phyloP scores from a whole-genome alignment of 1,284 basidiomycete genomes.

The Ganoderma boninense region DNA sequence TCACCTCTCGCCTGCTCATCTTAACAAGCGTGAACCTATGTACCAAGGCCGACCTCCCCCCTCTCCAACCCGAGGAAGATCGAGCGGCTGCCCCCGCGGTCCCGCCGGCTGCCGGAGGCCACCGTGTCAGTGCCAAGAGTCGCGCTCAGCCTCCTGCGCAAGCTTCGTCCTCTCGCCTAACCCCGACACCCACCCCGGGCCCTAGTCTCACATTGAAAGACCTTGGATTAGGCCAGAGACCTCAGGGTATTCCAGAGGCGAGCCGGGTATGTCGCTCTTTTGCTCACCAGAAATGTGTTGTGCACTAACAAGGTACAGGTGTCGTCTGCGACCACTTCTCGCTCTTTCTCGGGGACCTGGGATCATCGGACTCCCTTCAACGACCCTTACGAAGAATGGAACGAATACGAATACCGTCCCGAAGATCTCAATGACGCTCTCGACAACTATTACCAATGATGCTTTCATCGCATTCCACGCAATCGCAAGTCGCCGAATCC shows the following conservation, averaged over 20 bases:
- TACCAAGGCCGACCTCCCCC: constrained; percentile 9
- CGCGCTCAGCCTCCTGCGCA: constrained; percentile 5
- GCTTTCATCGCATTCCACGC: constrained; percentile 18
- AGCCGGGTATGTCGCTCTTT: constrained; percentile 15
- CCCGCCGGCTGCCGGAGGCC: background rate
- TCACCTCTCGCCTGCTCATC: constrained; percentile 4
- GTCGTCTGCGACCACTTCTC: constrained; percentile 16
- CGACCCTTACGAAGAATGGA: constrained; percentile 21
- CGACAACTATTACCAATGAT: constrained; percentile 23
- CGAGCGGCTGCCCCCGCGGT: background rate
- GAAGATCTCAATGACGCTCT: constrained; percentile 23
- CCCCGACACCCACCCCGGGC: background rate
- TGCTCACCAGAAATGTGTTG: background rate
- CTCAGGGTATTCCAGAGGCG: constrained; percentile 6
- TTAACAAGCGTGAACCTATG: constrained; percentile 5
- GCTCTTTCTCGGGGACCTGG: constrained; percentile 31
- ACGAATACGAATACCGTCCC: constrained; percentile 30
- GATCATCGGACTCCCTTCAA: constrained; percentile 11
- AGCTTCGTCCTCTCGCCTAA: background rate
- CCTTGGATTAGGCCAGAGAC: constrained; percentile 9
- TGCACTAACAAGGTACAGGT: constrained; percentile 9
- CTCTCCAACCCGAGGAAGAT: constrained; percentile 15
- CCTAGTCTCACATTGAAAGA: background rate
- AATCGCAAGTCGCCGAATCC: constrained; percentile 5
- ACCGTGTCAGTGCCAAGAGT: background rate